Percentiles rank a stretch among this genome's conserved stretches.
These are phyloP conservation scores for Potentilla sterilis DNA, from an alignment of 306 rosid genomes.

Conservation along the genomic window DNA sequence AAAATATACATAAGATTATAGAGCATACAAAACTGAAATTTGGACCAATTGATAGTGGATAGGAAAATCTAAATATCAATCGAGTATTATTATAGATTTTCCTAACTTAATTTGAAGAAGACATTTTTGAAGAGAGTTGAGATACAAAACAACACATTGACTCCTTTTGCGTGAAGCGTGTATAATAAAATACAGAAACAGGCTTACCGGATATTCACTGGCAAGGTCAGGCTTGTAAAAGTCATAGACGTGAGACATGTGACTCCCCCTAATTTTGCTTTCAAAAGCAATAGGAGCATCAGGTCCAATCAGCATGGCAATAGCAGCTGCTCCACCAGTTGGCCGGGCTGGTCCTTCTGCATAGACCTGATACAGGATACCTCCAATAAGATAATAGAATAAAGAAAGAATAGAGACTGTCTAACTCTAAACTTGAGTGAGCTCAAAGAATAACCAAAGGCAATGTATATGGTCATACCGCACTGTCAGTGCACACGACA, in stretches of 20 bases:
- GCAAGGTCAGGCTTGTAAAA: slow-evolving; percentile 98
- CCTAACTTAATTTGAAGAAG: not conserved
- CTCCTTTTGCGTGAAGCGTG: not conserved
- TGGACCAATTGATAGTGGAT: slow-evolving; percentile 9
- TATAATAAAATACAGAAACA: slow-evolving; percentile 1
- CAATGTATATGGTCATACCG: slow-evolving; percentile 50
- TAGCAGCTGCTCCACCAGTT: slow-evolving; percentile 99
- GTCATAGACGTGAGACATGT: slow-evolving; percentile 92
- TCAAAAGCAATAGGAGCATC: slow-evolving; percentile 93
- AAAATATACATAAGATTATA: slow-evolving; percentile 15
- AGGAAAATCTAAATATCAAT: not conserved
- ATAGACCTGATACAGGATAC: slow-evolving; percentile 66
- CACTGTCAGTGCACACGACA: slow-evolving; percentile 96
- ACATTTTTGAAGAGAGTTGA: not conserved
- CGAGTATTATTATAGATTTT: not conserved
- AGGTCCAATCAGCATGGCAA: slow-evolving; percentile 90
- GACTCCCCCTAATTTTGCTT: slow-evolving; percentile 92
- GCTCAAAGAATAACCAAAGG: slow-evolving; percentile 13
- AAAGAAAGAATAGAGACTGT: not conserved
- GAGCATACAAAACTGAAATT: slow-evolving; percentile 28
- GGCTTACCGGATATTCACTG: slow-evolving; percentile 93
- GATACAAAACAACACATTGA: not conserved
- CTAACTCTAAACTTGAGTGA: not conserved
- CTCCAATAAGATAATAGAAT: slow-evolving; percentile 16
- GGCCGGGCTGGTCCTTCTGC: slow-evolving; percentile 99